A percentile compares a stretch with the other conserved stretches of the same genome.
phyloP scores from a whole-genome alignment of 2,329 filamentous ascomycete genomes.

The Coniochaeta hoffmannii region DNA sequence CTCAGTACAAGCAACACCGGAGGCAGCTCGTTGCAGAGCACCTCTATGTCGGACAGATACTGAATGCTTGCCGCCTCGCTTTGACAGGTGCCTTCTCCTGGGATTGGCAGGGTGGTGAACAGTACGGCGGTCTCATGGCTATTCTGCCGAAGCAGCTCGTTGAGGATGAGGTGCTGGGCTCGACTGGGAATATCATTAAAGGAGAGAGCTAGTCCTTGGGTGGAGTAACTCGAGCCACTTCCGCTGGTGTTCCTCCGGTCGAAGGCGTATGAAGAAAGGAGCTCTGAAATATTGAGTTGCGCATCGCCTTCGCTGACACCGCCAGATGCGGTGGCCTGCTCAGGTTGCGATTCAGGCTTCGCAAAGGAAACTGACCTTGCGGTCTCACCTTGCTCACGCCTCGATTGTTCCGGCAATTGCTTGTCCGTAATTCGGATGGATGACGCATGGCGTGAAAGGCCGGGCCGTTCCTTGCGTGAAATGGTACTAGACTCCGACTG shows the following conservation, averaged over 20 bases:
- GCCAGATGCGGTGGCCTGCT: conserved; percentile 34
- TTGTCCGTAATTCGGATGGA: conserved; percentile 54
- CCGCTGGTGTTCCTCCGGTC: conserved; percentile 14
- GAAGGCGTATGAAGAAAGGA: conserved; percentile 32
- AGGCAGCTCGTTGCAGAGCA: conserved; percentile 68
- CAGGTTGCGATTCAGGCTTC: conserved; percentile 32
- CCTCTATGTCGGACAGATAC: conserved; percentile 72
- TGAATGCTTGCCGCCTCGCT: conserved; percentile 63
- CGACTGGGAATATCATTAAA: conserved; percentile 84
- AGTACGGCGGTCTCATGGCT: conserved; percentile 68
- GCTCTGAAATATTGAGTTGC: conserved; percentile 34
- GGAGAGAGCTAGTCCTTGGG: conserved; percentile 60
- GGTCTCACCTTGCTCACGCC: not conserved
- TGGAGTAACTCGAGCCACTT: conserved; percentile 41
- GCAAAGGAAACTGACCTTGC: conserved; percentile 57
- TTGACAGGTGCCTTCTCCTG: conserved; percentile 65
- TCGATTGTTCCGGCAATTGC: conserved; percentile 45
- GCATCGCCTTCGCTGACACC: conserved; percentile 20
- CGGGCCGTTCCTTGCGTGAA: conserved; percentile 25
- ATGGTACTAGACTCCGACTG: conserved; percentile 26
- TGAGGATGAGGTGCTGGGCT: conserved; percentile 79
- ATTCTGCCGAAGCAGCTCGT: conserved; percentile 68
- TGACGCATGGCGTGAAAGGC: conserved; percentile 39
- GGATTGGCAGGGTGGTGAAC: conserved; percentile 78
- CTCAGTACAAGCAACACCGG: conserved; percentile 74